These are phyloP conservation scores for Eucalyptus erythrocorys DNA, from an alignment of 345 rosid species.

Conservation along the genomic window DNA sequence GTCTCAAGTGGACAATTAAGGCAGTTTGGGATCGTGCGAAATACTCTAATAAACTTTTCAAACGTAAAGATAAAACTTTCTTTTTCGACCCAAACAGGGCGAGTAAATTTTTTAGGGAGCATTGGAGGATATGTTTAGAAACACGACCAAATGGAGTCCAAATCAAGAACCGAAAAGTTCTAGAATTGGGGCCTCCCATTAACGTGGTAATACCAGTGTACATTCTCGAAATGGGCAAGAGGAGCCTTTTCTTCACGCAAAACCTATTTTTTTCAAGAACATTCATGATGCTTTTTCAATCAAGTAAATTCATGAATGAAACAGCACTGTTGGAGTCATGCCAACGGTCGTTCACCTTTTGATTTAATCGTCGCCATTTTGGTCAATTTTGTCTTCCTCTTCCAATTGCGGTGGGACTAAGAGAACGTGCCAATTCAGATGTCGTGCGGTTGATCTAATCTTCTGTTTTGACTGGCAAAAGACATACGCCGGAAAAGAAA, in stretches of 20 bases:
- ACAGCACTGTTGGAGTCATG: neutral
- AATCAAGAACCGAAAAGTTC: neutral
- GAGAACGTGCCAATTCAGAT: neutral
- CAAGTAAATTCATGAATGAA: neutral
- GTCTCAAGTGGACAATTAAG: neutral
- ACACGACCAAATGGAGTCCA: neutral
- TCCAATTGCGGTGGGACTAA: neutral
- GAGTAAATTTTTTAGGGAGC: neutral
- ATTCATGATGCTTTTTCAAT: neutral
- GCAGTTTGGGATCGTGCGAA: accelerated
- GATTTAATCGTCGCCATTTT: neutral
- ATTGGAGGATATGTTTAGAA: neutral
- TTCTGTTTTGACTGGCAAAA: neutral
- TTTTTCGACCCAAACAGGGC: accelerated
- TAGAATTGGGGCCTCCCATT: neutral
- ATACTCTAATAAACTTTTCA: neutral
- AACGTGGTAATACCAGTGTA: neutral
- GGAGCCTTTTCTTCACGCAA: neutral
- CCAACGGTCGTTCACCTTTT: neutral
- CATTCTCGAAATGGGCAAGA: neutral
- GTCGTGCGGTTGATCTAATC: neutral
- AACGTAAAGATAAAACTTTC: neutral
- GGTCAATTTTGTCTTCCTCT: neutral
- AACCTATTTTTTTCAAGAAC: neutral
- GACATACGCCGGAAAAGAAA: neutral